These are phyloP conservation scores for Salix caprea DNA, from an alignment of 345 rosid species.

Conservation along the genomic window DNA sequence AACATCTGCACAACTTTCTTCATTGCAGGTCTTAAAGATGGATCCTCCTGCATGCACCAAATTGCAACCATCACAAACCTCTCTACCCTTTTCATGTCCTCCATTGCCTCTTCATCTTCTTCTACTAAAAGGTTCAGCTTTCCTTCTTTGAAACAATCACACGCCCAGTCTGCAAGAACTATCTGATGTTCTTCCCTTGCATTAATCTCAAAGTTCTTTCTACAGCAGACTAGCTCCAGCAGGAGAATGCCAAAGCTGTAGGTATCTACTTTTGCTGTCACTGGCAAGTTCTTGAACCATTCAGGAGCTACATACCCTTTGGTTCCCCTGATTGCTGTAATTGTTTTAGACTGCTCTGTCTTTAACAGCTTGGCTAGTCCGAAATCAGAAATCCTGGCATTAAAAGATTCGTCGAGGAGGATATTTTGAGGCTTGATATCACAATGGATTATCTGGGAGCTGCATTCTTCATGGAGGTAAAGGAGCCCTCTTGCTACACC, in stretches of 20 bases:
- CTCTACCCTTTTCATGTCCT: conserved; percentile 11
- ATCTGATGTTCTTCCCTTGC: neutral
- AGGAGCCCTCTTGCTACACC: conserved; percentile 36
- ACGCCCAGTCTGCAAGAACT: conserved; percentile 9
- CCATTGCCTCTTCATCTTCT: conserved; percentile 19
- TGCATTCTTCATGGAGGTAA: conserved; percentile 40
- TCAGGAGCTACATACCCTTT: conserved; percentile 42
- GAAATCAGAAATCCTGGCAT: conserved; percentile 29
- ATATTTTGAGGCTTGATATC: conserved; percentile 45
- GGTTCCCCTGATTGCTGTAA: conserved; percentile 32
- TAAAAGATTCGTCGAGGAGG: conserved; percentile 20
- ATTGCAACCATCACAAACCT: conserved; percentile 10
- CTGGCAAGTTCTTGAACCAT: conserved; percentile 40
- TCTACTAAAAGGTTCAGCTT: neutral
- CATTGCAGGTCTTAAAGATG: neutral
- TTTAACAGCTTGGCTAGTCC: conserved; percentile 38
- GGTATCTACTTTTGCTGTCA: conserved; percentile 43
- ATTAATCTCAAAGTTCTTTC: neutral
- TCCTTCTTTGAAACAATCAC: conserved; percentile 19
- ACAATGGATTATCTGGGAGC: conserved; percentile 37
- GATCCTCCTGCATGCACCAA: conserved; percentile 19
- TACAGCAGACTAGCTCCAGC: conserved; percentile 5
- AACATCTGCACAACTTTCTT: conserved; percentile 18
- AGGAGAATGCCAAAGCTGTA: conserved; percentile 28
- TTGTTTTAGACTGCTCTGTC: conserved; percentile 24